Conservation (phyloP, 768 basidiomycete genomes). For the Piloderma croceum region DNA sequence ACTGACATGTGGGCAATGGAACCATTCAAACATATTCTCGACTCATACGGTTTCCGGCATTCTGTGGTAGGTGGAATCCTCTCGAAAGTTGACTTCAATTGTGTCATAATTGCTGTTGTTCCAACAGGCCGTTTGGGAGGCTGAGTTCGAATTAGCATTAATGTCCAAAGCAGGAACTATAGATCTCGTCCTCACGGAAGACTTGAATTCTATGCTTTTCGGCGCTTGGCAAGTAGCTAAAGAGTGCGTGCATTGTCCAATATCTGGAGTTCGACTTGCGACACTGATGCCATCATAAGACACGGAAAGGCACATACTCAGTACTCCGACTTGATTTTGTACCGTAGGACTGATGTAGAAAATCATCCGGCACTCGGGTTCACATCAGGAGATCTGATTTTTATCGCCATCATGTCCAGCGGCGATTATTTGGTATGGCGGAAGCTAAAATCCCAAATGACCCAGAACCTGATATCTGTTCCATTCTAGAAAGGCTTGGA, state of each 20-base stretch:
- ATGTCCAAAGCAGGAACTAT: slow-evolving; percentile 37
- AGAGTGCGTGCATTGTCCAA: slow-evolving; percentile 34
- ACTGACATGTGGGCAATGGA: slow-evolving; percentile 21
- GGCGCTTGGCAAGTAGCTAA: slow-evolving; percentile 37
- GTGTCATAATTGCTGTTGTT: too few species aligned
- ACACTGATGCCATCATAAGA: too few species aligned
- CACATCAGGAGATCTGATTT: slow-evolving; percentile 26
- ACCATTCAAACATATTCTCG: slow-evolving; percentile 30
- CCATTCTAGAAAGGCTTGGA: slow-evolving; percentile 9
- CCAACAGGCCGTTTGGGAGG: too few species aligned
- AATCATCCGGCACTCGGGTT: slow-evolving; percentile 20
- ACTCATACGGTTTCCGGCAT: slow-evolving; percentile 39
- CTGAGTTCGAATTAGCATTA: slow-evolving; percentile 46
- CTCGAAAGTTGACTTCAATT: too few species aligned
- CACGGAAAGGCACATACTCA: too few species aligned
- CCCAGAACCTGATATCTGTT: not conserved
- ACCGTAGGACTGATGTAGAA: slow-evolving; percentile 20
- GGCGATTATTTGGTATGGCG: slow-evolving; percentile 38
- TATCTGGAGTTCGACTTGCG: too few species aligned
- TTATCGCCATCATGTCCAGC: slow-evolving; percentile 35
- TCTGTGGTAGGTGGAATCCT: slow-evolving; percentile 12
- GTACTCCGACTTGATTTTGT: too few species aligned
- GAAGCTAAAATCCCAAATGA: too few species aligned
- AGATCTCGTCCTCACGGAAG: slow-evolving; percentile 45
- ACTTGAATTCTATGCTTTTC: slow-evolving; percentile 45